Base-by-base conservation (phyloP, 805 yeast genomes). In the Nadsonia fulvescens region DNA sequence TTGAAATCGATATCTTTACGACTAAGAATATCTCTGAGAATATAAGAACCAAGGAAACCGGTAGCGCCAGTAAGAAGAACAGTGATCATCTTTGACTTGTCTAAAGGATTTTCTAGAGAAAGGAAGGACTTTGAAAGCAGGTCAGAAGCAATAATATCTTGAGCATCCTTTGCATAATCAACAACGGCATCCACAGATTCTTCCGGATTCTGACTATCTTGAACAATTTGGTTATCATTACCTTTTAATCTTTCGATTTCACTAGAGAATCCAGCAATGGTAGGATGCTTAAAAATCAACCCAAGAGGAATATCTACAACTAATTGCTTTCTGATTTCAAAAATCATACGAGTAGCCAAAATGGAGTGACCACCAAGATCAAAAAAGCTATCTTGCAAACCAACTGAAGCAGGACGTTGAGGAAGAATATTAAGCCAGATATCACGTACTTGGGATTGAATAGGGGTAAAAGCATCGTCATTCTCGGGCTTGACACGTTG, bases 301-400 rank as follows among this genome's bases (percentile, higher is more conserved):
- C 93, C 93, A 34, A 89, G 58, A 13, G 98, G 95, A 28, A 89
- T 57, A 33, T 82, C 93, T 21, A 83, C 64, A 20, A 67, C 63
- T 32, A 83, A 58, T 37, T 63, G 64, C 54, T 76, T 74, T 47
- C 95, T 67, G 39, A 89, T 64, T 38, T 77, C 83, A 43, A 89
- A 89, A 34, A 89, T 86, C 94, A 89, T 82, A 47, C 91, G 68
- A 0, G 99, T 91, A 5, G 96, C 96, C 35, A 89, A 58, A 41
- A 89, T 86, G 1, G 96, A 86, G 51, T 89, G 99, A 2, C 99
- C 99, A 32, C 99, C 99, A 28, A 91, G 56, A 46, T 89, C 99
- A 44, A 89, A 89, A 66, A 89, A 89, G 2, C 92, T 77, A 48
- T 89, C 98, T 3, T 65, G 64, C 17, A 74, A 73, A 15, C 73